Base-by-base conservation (phyloP, 352 stramenopile genomes). In the Pythium monospermum region DNA sequence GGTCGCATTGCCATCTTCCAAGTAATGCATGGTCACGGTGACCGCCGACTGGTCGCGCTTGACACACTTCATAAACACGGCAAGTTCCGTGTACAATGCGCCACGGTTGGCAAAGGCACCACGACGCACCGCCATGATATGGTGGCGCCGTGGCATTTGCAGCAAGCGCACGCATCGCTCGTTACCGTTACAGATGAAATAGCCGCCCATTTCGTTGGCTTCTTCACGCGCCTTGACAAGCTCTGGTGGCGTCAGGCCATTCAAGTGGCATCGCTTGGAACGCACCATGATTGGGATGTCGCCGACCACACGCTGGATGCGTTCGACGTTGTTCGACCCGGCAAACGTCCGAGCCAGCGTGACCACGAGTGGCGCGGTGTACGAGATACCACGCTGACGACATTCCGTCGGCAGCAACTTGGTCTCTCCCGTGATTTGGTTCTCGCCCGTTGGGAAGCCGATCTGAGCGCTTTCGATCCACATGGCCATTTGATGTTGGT, bases 101-200 rank as follows among this genome's bases (percentile, higher is more conserved):
- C 96, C 96, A 55, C 96, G 88, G 69, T 99, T 99, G 48, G 91
- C 95, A 71, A 99, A 99, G 15, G 96, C 97, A n/a, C 85, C 85
- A 68, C 97, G 89, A 59, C 96, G 87, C 64, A 99, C 95, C 5
- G 95, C 95, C 78, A 90, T 91, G 49, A 95, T 85, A 59, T 95
- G 84, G 62, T 95, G 82, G 32, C 84, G 82, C 35, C 84, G 77
- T 10, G 85, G 83, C 71, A 96, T 93, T 76, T 99, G 97, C 57
- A 99, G 73, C 57, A 99, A 71, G 58, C 97, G 84, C 36, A 99
- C 95, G 51, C 96, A 97, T 52, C 96, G 87, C 76, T 99, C 97
- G 73, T 99, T 99, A 26, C 97, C 97, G 68, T 98, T 98, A 61
- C 98, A 97, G 53, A 99, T 98, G 59, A 99, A 99, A 63, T 99